phyloP scores from a whole-genome alignment of 1,139 yeast genomes.

The Sugiyamaella novakii region DNA sequence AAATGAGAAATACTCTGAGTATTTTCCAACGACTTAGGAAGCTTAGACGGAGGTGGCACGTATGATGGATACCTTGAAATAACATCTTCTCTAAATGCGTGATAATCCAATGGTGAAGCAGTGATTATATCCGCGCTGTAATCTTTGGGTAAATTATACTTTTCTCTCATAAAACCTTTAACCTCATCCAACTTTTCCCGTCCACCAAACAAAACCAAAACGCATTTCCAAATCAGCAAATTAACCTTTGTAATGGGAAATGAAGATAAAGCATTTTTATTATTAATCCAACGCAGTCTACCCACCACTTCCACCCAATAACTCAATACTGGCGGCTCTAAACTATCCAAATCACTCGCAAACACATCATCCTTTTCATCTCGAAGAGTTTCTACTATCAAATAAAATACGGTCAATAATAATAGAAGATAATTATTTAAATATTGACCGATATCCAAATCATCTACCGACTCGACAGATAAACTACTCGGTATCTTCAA shows the following conservation, averaged over 20 bases:
- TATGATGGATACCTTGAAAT: conserved; percentile 74
- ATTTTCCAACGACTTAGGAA: conserved; percentile 52
- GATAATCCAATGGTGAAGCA: conserved; percentile 79
- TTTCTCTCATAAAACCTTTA: conserved; percentile 53
- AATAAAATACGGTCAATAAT: conserved; percentile 57
- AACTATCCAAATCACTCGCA: conserved; percentile 36
- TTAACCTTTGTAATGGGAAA: conserved; percentile 51
- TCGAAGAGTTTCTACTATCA: conserved; percentile 47
- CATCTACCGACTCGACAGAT: conserved; percentile 16
- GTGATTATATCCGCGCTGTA: conserved; percentile 39
- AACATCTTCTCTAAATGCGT: conserved; percentile 74
- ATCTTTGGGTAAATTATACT: conserved; percentile 46
- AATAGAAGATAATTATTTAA: conserved; percentile 43
- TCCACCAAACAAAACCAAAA: conserved; percentile 70
- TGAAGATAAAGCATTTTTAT: conserved; percentile 16
- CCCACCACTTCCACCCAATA: conserved; percentile 58
- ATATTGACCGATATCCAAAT: conserved; percentile 14
- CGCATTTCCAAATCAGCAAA: conserved; percentile 57
- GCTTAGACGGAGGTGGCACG: conserved; percentile 50
- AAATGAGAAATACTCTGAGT: conserved; percentile 45
- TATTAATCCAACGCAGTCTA: conserved; percentile 60
- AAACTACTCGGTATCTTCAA: conserved; percentile 28
- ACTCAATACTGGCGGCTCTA: conserved; percentile 47
- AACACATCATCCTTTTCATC: conserved; percentile 29
- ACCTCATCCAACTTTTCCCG: conserved; percentile 47